A percentile compares a stretch with the other conserved stretches of the same genome.
Conservation (phyloP, 2,329 filamentous ascomycete species). For the Botrytis deweyae region DNA sequence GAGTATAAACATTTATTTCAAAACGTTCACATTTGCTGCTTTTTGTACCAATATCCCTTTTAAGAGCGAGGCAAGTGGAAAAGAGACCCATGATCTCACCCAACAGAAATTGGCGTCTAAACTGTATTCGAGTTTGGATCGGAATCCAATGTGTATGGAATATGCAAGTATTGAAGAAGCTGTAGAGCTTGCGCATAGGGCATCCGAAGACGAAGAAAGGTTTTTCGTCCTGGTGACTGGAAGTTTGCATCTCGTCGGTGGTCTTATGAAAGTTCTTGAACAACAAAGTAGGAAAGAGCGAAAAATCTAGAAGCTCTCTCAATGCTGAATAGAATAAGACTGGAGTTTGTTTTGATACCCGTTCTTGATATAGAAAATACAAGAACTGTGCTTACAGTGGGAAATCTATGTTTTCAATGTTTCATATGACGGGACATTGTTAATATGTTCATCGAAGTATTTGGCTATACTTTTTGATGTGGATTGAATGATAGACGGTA, state of each 20-base stretch:
- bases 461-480: not conserved
- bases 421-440: not conserved
- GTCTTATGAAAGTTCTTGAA: conserved; percentile 66
- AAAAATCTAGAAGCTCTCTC: conserved; percentile 49
- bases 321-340: not conserved
- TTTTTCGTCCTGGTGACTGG: conserved; percentile 74
- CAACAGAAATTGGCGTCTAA: conserved; percentile 68
- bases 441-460: not conserved
- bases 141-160: conserved; percentile 47
- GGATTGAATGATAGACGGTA: not conserved
- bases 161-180: conserved; percentile 72
- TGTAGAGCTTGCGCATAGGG: conserved; percentile 48
- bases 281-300: conserved; percentile 67
- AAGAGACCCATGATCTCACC: conserved; percentile 48
- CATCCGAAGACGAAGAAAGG: conserved; percentile 42
- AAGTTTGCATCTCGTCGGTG: conserved; percentile 81
- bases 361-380: not conserved
- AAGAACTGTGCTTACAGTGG: not conserved
- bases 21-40: conserved; percentile 68
- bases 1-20: conserved; percentile 29
- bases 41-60: conserved; percentile 78
- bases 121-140: conserved; percentile 58
- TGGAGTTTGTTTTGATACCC: conserved; percentile 14
- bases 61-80: conserved; percentile 35
- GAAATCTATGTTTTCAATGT: not conserved